Evolutionary conservation across 176 grass and related monocot genomes (phyloP), one percentile per base, ranked within the genome.

Genomic region (Chrysopogon serrulatus): DNA sequence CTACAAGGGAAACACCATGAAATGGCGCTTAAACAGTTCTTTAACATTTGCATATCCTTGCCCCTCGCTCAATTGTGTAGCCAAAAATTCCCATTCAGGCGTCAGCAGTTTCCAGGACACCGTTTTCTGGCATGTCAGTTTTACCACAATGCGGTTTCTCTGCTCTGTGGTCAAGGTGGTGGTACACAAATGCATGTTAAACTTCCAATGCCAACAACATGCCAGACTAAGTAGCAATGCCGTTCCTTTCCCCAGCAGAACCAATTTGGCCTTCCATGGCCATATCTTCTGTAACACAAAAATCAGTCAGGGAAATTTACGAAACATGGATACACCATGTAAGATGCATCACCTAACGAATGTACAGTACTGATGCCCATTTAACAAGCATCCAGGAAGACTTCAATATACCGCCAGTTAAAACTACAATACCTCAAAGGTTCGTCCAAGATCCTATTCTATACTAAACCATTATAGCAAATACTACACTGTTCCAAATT

Each of bases 231-330:
- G 51, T 76, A 59, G 80, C 51, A 76, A 80, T 83, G 69, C 85
- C 85, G 24, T 91, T 91, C 27, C 76, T 45, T 68, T 80, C 75
- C 68, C 75, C 84, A 64, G 68, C 85, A 84, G 84, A 61, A 76
- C 61, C 84, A 30, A 68, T 87, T 83, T 27, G 69, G 68, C 21
- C 80, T 84, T 79, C 75, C 0, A 44, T 59, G 41, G 80, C 85
- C 89, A 80, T 60, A 65, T 76, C 89, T 74, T 84, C 89, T 91
- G 85, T 74, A 68, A 68, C 32, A 75, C 65, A 16, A 61, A 76
- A 49, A 68, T 12, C 23, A 9, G 32, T 79, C 67, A 90, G 61
- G 27, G 26, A 79, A 86, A 84, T 53, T 57, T 26, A 19, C 0
- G 19, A 74, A 73, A 18, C 30, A 74, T 57, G 7, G 60, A 66